Conservation (phyloP, 768 basidiomycete genomes). For the Macrocybe gigantea region DNA sequence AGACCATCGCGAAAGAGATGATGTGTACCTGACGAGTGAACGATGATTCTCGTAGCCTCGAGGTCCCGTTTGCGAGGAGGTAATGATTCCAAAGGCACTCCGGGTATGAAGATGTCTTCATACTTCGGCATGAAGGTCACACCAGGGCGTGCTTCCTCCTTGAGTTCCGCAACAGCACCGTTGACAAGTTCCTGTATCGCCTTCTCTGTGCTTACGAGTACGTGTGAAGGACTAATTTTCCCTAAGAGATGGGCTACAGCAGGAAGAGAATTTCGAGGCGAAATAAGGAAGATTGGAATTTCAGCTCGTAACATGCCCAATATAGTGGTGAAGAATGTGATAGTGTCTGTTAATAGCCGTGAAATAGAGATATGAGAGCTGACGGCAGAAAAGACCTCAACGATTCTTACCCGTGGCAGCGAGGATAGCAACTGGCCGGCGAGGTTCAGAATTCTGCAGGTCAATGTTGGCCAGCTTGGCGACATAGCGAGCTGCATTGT, state of each 20-base stretch:
- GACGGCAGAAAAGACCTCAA: background rate
- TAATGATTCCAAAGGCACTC: conserved; percentile 2
- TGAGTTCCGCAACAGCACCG: background rate
- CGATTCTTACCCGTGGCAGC: conserved; percentile 6
- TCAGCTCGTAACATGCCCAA: conserved; percentile 30
- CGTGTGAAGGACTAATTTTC: conserved; percentile 3
- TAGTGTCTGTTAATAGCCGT: conserved; percentile 17
- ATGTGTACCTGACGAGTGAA: conserved; percentile 19
- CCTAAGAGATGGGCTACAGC: conserved; percentile 36
- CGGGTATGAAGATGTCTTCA: conserved; percentile 7
- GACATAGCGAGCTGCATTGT: conserved; percentile 5
- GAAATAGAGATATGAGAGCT: background rate
- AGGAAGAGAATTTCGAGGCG: conserved; percentile 33
- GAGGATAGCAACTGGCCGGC: conserved; percentile 7
- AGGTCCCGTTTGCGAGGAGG: conserved; percentile 4
- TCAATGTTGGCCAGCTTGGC: conserved; percentile 1
- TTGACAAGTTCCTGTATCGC: conserved; percentile 3
- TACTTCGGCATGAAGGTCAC: conserved; percentile 8
- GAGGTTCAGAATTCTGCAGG: background rate
- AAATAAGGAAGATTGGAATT: conserved; percentile 22
- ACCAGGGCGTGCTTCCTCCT: background rate
- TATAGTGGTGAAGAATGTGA: conserved; percentile 21
- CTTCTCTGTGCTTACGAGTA: conserved; percentile 11
- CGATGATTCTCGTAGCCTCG: conserved; percentile 5
- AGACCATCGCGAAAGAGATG: background rate